Evolutionary conservation across 805 yeast species (phyloP), one percentile per base, ranked within the genome.

Genomic region (Lipomyces yamanashiensis): DNA sequence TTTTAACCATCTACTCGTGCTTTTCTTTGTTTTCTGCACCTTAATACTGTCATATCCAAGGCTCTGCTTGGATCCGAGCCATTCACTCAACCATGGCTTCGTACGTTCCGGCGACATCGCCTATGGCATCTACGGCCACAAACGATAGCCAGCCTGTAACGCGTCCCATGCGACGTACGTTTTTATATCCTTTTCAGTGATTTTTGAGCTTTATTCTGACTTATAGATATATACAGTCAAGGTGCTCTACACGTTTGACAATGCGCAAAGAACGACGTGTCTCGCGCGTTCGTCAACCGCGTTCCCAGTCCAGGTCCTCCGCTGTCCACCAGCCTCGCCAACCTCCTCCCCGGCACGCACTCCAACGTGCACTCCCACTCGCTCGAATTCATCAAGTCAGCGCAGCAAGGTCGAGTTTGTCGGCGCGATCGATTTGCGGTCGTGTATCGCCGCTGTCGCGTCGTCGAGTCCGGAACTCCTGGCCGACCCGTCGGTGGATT

Each of bases 211-310:
- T 10, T 34, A 9, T 15, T 41, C 41, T 53, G 10, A 37, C 40
- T 9, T 17, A 36, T 56, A 39, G 21, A 39, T 2, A 13, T 43
- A 6, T 34, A 39, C 48, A 64, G 68, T 78, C 59, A 78, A 78
- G 63, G 73, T 78, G 50, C 70, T 77, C 12, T 78, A 78, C 68
- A 76, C 80, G 15, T 72, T 75, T 54, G 77, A 74, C 63, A 67
- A 71, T 60, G 67, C 67, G 17, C 76, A 74, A 48, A 43, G 68
- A 23, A 75, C 74, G 36, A 69, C 72, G 50, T 77, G 74, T 61
- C 70, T 78, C 37, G 79, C 78, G 19, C 64, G 78, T 64, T 59
- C 76, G 64, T 33, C 59, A 55, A 5, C 65, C 47, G 17, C 63
- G 49, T 53, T 63, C 55, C 58, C 63, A 39, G 67, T 73, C n/a